Percentiles rank a stretch among this genome's conserved stretches.
phyloP scores from a whole-genome alignment of 768 basidiomycete species.

The Hydnum rufescens region DNA sequence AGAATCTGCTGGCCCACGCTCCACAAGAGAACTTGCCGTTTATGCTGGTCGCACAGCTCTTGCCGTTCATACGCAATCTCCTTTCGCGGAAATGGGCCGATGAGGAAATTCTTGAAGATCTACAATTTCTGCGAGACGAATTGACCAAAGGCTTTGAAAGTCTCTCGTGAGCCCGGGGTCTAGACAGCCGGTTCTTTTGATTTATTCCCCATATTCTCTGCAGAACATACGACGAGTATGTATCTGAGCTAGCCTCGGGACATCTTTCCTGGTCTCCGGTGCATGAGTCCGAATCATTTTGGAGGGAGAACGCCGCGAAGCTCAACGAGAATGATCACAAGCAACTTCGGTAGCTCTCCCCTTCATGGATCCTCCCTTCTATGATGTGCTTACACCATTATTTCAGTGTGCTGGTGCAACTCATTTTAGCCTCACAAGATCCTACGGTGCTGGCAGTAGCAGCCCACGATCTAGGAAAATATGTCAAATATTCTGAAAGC shows the following conservation, averaged over 20 bases:
- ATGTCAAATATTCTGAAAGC: conserved; percentile 75
- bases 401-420: conserved; percentile 48
- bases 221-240: conserved; percentile 94
- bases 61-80: conserved; percentile 75
- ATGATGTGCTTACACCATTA: background rate
- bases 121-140: conserved; percentile 72
- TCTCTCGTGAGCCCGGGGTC: conserved; percentile 62
- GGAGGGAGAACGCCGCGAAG: conserved; percentile 84
- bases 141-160: conserved; percentile 72
- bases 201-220: background rate
- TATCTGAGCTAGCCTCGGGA: conserved; percentile 72
- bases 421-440: conserved; percentile 51
- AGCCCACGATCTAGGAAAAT: conserved; percentile 83
- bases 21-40: conserved; percentile 76
- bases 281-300: conserved; percentile 92
- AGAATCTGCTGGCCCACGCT: conserved; percentile 85
- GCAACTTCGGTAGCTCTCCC: conserved; percentile 47
- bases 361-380: background rate
- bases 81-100: conserved; percentile 78
- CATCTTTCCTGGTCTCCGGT: conserved; percentile 91
- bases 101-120: conserved; percentile 85
- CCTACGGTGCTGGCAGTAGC: conserved; percentile 76
- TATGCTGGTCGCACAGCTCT: conserved; percentile 73
- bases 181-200: background rate
- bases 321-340: conserved; percentile 71